Conservation (phyloP, 176 grass and related monocot species). For the Hsuehochloa calcarea region DNA sequence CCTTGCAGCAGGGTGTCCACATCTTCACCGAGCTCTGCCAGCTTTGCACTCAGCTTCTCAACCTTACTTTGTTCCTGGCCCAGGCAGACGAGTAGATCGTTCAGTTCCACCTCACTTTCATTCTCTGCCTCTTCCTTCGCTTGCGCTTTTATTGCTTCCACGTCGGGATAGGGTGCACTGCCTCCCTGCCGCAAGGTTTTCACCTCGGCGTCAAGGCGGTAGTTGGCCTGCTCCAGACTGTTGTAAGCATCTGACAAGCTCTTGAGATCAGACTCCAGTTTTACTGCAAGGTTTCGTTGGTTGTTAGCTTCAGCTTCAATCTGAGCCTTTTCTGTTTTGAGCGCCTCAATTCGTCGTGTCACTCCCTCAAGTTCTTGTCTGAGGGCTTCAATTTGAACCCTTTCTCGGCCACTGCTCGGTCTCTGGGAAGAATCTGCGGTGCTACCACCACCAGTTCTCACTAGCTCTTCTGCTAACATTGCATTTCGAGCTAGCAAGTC, state of each 20-base stretch:
- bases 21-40: conserved; percentile 80
- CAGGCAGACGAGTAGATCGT: conserved; percentile 92
- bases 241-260: conserved; percentile 94
- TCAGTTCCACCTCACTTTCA: conserved; percentile 79
- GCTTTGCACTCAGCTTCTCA: conserved; percentile 75
- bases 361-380: conserved; percentile 80
- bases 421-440: conserved; percentile 54
- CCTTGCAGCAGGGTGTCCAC: conserved; percentile 81
- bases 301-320: conserved; percentile 67
- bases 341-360: conserved; percentile 51
- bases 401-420: conserved; percentile 64
- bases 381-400: conserved; percentile 75
- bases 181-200: conserved; percentile 63
- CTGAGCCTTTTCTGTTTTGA: conserved; percentile 70
- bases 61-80: conserved; percentile 99
- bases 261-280: conserved; percentile 93
- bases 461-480: conserved; percentile 88
- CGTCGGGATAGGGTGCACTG: conserved; percentile 46
- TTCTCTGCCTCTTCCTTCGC: conserved; percentile 90
- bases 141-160: conserved; percentile 66
- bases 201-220: conserved; percentile 62
- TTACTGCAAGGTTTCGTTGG: conserved; percentile 66
- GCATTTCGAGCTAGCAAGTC: conserved; percentile 80
- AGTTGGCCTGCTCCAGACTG: conserved; percentile 83
- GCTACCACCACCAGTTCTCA: conserved; percentile 53